Percentiles rank a stretch among this genome's conserved stretches.
These are phyloP conservation scores for Irpex sp. DNA, from an alignment of 1,284 basidiomycete genomes.

Conservation along the genomic window DNA sequence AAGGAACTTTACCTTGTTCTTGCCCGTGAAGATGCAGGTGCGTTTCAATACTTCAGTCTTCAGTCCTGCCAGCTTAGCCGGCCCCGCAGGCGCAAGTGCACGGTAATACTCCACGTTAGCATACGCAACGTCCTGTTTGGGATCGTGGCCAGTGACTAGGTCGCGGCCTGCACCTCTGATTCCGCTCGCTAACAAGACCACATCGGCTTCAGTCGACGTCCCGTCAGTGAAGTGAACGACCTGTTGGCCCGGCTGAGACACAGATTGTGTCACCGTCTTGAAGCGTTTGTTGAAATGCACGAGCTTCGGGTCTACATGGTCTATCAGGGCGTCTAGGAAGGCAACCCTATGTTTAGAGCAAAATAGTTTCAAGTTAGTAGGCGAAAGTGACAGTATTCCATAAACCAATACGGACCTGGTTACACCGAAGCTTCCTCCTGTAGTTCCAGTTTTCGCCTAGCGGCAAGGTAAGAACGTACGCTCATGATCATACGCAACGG, in stretches of 20 bases:
- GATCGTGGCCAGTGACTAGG: slow-evolving; percentile 25
- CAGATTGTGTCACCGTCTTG: slow-evolving; percentile 23
- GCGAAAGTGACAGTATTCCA: too few species aligned
- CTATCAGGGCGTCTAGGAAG: slow-evolving; percentile 40
- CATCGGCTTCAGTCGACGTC: slow-evolving; percentile 35
- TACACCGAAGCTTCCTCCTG: too few species aligned
- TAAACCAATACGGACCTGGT: too few species aligned
- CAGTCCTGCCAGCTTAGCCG: slow-evolving; percentile 31
- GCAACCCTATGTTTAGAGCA: slow-evolving; percentile 28
- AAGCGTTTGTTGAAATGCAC: slow-evolving; percentile 46
- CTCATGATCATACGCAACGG: too few species aligned
- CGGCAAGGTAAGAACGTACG: too few species aligned
- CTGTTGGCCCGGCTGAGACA: slow-evolving; percentile 13
- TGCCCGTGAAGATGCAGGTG: neutral
- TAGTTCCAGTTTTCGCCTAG: too few species aligned
- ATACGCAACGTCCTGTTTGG: slow-evolving; percentile 26
- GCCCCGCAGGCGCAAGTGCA: slow-evolving; percentile 32
- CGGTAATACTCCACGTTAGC: slow-evolving; percentile 40
- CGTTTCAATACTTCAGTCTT: slow-evolving; percentile 23
- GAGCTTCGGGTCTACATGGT: slow-evolving; percentile 32
- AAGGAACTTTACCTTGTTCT: slow-evolving; percentile 5
- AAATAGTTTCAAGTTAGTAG: neutral
- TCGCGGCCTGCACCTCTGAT: slow-evolving; percentile 38
- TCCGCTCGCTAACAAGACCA: slow-evolving; percentile 46
- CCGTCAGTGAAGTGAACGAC: slow-evolving; percentile 40